Evolutionary conservation across 177 flowering plant species (phyloP).

Genomic region (Telopea speciosissima): DNA sequence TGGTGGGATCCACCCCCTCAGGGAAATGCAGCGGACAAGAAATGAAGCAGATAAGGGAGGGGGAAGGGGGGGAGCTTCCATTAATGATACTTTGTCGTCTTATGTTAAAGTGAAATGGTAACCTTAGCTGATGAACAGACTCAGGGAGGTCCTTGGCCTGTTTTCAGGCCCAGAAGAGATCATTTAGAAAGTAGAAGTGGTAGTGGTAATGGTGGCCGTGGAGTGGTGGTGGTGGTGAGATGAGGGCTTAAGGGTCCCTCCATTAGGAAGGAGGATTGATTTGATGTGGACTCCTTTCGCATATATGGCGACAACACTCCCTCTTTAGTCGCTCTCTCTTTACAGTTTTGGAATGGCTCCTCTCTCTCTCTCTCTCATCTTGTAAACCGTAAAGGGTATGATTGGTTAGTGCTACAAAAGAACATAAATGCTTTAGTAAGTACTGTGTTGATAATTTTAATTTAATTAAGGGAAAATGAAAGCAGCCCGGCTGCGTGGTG

Average conservation of each 20-base stretch:
- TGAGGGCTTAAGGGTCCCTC: slow-evolving; percentile 24
- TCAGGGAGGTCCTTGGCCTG: not conserved
- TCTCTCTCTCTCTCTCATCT: too few relatives aligned
- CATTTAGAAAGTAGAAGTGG: not conserved
- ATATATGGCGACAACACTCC: slow-evolving; percentile 35
- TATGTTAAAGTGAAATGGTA: slow-evolving; percentile 7
- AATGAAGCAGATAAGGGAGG: too few relatives aligned
- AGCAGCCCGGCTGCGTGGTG: too few relatives aligned
- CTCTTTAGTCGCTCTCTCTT: slow-evolving; percentile 24
- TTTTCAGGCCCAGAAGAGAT: not conserved
- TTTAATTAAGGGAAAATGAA: too few relatives aligned
- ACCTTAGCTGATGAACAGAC: slow-evolving; percentile 8
- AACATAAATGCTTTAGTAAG: not conserved
- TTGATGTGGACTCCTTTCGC: slow-evolving; percentile 40
- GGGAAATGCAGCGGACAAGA: too few relatives aligned
- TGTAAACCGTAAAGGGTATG: not conserved
- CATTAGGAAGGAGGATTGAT: slow-evolving; percentile 27
- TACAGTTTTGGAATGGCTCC: slow-evolving; percentile 16
- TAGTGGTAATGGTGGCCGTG: too few relatives aligned
- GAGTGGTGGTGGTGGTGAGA: not conserved
- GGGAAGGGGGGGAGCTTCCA: not conserved
- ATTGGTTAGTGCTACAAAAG: not conserved
- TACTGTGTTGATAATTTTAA: too few relatives aligned
- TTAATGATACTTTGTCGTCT: slow-evolving; percentile 6
- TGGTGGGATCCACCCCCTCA: too few relatives aligned